These are phyloP conservation scores for Phytopythium mirpurense DNA, from an alignment of 352 stramenopile species.

Conservation along the genomic window DNA sequence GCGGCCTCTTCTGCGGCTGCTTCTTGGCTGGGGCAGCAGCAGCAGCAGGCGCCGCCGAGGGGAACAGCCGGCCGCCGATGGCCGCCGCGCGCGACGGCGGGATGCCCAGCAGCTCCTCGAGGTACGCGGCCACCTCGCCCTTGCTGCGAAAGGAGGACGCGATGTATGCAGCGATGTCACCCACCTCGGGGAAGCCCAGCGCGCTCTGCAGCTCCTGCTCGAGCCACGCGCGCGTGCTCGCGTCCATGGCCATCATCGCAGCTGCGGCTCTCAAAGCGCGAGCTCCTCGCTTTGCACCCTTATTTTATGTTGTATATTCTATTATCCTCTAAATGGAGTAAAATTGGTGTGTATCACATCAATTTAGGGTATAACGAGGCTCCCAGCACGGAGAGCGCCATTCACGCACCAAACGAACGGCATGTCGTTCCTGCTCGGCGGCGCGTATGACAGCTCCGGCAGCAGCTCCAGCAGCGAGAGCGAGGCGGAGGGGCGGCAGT, in stretches of 20 bases:
- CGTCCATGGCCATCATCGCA: constrained; percentile 16
- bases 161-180: constrained; percentile 63
- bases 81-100: constrained; percentile 30
- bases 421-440: constrained; percentile 55
- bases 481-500: constrained; percentile 11
- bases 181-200: constrained; percentile 65
- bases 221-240: constrained; percentile 40
- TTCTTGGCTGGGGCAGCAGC: constrained; percentile 1
- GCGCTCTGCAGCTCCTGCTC: constrained; percentile 50
- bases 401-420: no score
- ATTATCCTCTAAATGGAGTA: neutral
- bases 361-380: neutral
- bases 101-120: constrained; percentile 66
- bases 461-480: constrained; percentile 25
- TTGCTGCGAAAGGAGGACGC: constrained; percentile 37
- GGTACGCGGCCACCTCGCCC: constrained; percentile 45
- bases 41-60: constrained; percentile 6
- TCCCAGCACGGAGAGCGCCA: no score
- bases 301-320: neutral
- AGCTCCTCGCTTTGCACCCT: no score
- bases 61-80: constrained; percentile 48
- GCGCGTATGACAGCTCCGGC: constrained; percentile 30
- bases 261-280: no score
- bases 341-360: neutral
- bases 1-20: no score